Base-by-base conservation (phyloP, 495 filamentous ascomycete genomes). In the Neurospora intermedia region DNA sequence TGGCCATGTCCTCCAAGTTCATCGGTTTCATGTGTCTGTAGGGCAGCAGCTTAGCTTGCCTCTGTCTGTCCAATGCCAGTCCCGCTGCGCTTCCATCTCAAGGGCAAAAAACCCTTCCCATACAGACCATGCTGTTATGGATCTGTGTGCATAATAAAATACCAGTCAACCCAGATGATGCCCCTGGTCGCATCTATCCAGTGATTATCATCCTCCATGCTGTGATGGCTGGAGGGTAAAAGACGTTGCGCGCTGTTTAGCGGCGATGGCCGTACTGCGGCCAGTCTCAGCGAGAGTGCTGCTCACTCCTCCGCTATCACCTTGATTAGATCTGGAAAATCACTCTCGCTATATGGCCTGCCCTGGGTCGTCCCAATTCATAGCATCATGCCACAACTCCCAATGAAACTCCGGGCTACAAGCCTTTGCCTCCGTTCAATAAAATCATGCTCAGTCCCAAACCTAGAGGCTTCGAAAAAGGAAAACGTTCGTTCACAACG, bases 351-450 rank as follows among this genome's bases (percentile, higher is more conserved):
- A 69, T 69, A 35, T 40, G 45, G 43, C 31, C 43, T 46, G 48
- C 69, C 69, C 23, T 69, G 72, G 18, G 40, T 62, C 71, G 45
- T 70, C 74, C 62, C 74, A 73, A 75, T 75, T 75, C 75, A 75
- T 77, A 46, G 69, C 73, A 69, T 73, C 75, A 69, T 72, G 62
- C 69, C 72, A 59, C 39, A 75, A 74, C 70, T 59, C 74, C 74
- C 48, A 54, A 43, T 66, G 72, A 70, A 48, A 75, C 74, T 59
- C 74, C 70, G 59, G 69, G 74, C 69, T 73, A 76, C 31, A 43
- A 70, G 20, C 35, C 45, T 74, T 76, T 70, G 41, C 40, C 70
- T 66, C 66, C 74, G 72, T 70, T 45, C 69, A 71, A 46, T 18
- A 69, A 71, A 75, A 39, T 23, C 73, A 75, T 69, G 35, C 13